These are phyloP conservation scores for Plasmodium ovale DNA, from an alignment of 169 alveolate species.

Conservation along the genomic window DNA sequence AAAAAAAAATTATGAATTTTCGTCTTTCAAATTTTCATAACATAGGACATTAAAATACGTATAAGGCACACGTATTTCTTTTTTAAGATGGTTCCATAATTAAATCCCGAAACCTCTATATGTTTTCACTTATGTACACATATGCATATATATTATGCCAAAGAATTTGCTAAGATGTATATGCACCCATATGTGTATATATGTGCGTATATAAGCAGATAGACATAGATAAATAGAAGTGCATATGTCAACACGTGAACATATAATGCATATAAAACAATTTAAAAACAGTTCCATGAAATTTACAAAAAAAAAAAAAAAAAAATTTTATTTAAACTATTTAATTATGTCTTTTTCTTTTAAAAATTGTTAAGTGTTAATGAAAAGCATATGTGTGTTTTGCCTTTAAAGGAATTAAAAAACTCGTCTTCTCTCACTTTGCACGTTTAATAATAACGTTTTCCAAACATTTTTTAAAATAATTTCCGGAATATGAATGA, in stretches of 20 bases:
- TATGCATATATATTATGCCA: neutral
- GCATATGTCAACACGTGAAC: neutral
- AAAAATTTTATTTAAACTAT: conserved; percentile 18
- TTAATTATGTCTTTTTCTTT: conserved; percentile 8
- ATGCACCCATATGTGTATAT: neutral
- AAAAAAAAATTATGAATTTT: neutral
- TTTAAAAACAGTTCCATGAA: conserved; percentile 33
- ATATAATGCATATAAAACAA: conserved; percentile 17
- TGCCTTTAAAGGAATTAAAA: conserved; percentile 15
- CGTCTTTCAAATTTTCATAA: conserved; percentile 26
- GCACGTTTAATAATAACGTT: conserved; percentile 37
- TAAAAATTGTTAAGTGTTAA: neutral
- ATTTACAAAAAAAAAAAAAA: neutral
- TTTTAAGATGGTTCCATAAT: neutral
- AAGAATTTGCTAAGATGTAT: neutral
- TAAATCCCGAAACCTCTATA: neutral
- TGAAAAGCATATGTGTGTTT: neutral
- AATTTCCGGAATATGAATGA: conserved; percentile 21
- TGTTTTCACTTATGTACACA: conserved; percentile 21
- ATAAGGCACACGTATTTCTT: conserved; percentile 8
- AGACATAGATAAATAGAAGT: neutral
- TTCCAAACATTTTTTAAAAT: conserved; percentile 18
- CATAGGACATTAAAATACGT: conserved; percentile 29
- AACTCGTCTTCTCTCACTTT: conserved; percentile 48
- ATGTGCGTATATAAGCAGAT: conserved; percentile 1